Evolutionary conservation across 2,329 filamentous ascomycete genomes (phyloP).

Genomic region (Pestalotiopsis sp.): DNA sequence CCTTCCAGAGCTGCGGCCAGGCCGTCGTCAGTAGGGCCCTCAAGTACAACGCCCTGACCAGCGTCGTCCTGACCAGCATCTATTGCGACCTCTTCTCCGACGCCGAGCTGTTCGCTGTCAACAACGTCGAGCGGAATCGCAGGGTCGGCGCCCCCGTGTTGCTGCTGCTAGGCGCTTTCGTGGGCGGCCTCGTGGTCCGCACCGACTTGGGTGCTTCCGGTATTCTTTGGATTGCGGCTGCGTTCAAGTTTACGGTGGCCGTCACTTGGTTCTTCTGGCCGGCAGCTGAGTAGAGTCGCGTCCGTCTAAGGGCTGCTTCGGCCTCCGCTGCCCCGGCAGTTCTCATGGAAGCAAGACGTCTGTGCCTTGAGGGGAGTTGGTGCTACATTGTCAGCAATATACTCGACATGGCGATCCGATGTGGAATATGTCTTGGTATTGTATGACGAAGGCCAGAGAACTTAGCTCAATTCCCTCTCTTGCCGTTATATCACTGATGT

Average conservation of each 20-base stretch:
- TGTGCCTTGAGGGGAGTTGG: too few species aligned
- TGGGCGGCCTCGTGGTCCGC: slow-evolving; percentile 53
- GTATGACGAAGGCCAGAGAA: too few species aligned
- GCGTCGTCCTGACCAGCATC: slow-evolving; percentile 78
- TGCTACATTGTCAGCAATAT: too few species aligned
- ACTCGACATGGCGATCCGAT: too few species aligned
- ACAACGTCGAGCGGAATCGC: slow-evolving; percentile 54
- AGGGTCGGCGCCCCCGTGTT: slow-evolving; percentile 52
- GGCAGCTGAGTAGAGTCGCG: slow-evolving; percentile 34
- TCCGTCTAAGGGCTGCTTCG: background rate
- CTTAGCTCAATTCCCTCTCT: too few species aligned
- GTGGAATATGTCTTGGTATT: too few species aligned
- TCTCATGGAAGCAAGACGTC: too few species aligned
- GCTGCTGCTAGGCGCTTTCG: slow-evolving; percentile 51
- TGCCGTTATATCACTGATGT: too few species aligned
- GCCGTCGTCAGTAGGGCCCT: slow-evolving; percentile 74
- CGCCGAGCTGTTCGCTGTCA: slow-evolving; percentile 44
- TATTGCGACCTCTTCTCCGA: slow-evolving; percentile 83
- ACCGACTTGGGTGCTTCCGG: slow-evolving; percentile 51
- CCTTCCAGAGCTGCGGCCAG: slow-evolving; percentile 79
- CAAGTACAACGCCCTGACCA: slow-evolving; percentile 72
- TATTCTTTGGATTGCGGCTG: slow-evolving; percentile 62
- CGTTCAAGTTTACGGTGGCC: slow-evolving; percentile 59
- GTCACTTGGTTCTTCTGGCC: slow-evolving; percentile 66
- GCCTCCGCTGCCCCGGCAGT: too few species aligned